Evolutionary conservation across 257 asterid genomes (phyloP).

Genomic region (Nicotiana tabacum): DNA sequence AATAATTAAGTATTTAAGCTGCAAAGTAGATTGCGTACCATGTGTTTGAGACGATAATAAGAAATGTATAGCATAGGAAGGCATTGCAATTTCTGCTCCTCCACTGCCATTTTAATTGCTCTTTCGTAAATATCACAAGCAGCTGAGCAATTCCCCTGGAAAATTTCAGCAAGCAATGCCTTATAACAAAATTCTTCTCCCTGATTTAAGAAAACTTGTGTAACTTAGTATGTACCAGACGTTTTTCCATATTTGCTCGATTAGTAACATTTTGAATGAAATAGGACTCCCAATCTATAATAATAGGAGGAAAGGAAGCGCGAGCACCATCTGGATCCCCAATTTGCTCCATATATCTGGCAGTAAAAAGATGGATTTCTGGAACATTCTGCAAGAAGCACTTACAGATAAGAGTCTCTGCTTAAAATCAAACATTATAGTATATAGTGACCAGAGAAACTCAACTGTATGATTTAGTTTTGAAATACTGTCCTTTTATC

Average conservation of each 20-base stretch:
- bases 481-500: background rate
- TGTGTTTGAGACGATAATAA: slow-evolving; percentile 50
- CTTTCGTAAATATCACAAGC: slow-evolving; percentile 59
- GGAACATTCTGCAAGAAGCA: slow-evolving; percentile 53
- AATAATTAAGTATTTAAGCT: slow-evolving; percentile 7
- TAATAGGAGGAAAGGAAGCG: slow-evolving; percentile 46
- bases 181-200: slow-evolving; percentile 11
- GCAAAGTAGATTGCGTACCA: slow-evolving; percentile 42
- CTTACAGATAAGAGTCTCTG: background rate
- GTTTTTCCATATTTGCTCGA: slow-evolving; percentile 84
- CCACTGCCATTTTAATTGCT: slow-evolving; percentile 55
- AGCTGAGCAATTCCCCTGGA: slow-evolving; percentile 65
- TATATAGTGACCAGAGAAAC: background rate
- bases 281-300: slow-evolving; percentile 43
- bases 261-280: slow-evolving; percentile 42
- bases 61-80: slow-evolving; percentile 59
- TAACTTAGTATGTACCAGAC: slow-evolving; percentile 49
- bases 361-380: slow-evolving; percentile 71
- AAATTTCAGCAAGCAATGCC: slow-evolving; percentile 24
- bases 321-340: slow-evolving; percentile 68
- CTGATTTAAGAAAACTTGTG: slow-evolving; percentile 17
- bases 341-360: slow-evolving; percentile 77
- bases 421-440: background rate
- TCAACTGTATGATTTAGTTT: background rate
- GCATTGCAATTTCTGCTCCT: slow-evolving; percentile 43